Conservation (phyloP, 202 grass and related monocot genomes). For the Brachypodium distachyon region DNA sequence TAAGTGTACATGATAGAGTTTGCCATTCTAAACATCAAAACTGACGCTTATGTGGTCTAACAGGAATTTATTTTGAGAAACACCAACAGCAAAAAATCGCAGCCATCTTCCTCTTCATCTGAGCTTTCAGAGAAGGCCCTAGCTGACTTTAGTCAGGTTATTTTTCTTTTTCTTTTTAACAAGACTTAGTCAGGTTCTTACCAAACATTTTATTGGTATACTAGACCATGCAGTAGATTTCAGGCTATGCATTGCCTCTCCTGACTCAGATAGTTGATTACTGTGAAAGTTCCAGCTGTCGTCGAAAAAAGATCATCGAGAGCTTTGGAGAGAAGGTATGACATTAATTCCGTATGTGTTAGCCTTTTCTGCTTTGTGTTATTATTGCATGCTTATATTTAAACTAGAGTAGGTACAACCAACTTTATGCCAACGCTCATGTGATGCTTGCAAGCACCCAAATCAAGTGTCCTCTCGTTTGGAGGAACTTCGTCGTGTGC, state of each 20-base stretch:
- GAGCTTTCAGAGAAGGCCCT: constrained; percentile 59
- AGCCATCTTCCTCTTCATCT: constrained; percentile 45
- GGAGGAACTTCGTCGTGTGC: constrained; percentile 50
- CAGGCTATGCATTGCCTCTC: neutral
- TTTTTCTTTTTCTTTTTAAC: too few relatives aligned
- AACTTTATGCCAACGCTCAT: constrained; percentile 71
- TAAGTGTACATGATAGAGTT: neutral
- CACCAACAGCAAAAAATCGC: constrained; percentile 43
- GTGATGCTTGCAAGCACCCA: constrained; percentile 86
- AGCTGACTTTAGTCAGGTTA: constrained; percentile 78
- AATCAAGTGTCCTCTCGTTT: constrained; percentile 45
- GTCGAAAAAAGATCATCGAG: constrained; percentile 74
- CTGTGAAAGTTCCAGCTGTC: constrained; percentile 76
- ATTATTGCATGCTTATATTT: constrained; percentile 21
- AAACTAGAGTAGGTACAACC: constrained; percentile 46
- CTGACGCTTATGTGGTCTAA: constrained; percentile 17
- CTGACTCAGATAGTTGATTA: constrained; percentile 72
- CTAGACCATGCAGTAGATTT: neutral
- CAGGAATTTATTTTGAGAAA: constrained; percentile 96
- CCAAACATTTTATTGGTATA: constrained; percentile 1
- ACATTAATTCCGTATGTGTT: neutral
- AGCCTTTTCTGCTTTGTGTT: constrained; percentile 30
- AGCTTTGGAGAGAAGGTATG: constrained; percentile 84
- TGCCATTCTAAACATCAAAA: constrained; percentile 11
- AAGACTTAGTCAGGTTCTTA: constrained; percentile 79